Percentiles rank a stretch among this genome's conserved stretches.
Conservation (phyloP, 1,284 basidiomycete species). For the Sphaerobolus stellatus region DNA sequence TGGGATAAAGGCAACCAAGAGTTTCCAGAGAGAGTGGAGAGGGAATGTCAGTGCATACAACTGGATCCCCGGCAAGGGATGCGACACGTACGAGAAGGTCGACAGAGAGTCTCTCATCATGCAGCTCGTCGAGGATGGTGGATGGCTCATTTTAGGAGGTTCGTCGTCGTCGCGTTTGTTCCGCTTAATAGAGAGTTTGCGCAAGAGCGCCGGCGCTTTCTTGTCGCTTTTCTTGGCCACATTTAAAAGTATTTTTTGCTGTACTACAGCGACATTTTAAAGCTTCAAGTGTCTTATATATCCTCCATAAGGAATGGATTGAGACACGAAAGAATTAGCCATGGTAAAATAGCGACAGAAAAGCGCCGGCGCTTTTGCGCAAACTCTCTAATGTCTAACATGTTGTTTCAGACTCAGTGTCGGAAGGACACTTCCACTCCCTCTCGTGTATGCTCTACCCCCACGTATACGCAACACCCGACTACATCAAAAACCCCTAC, state of each 20-base stretch:
- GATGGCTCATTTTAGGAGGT: conserved; percentile 66
- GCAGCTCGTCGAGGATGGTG: conserved; percentile 65
- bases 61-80: conserved; percentile 49
- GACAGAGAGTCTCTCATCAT: conserved; percentile 43
- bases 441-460: conserved; percentile 63
- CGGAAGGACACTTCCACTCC: conserved; percentile 71
- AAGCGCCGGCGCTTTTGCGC: too few species aligned
- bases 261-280: too few species aligned
- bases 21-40: conserved; percentile 30
- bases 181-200: background rate
- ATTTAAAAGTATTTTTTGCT: too few species aligned
- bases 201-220: too few species aligned
- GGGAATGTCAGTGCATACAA: conserved; percentile 44
- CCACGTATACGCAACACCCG: conserved; percentile 61
- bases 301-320: too few species aligned
- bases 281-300: too few species aligned
- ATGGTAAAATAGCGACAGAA: too few species aligned
- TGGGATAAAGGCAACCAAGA: conserved; percentile 49
- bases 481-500: conserved; percentile 51
- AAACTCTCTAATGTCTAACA: too few species aligned
- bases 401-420: conserved; percentile 70
- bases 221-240: too few species aligned
- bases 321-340: too few species aligned
- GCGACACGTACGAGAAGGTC: conserved; percentile 40
- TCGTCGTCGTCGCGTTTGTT: conserved; percentile 19